Conservation (phyloP, 1,139 yeast species). For the Geotrichum klebahnii region DNA sequence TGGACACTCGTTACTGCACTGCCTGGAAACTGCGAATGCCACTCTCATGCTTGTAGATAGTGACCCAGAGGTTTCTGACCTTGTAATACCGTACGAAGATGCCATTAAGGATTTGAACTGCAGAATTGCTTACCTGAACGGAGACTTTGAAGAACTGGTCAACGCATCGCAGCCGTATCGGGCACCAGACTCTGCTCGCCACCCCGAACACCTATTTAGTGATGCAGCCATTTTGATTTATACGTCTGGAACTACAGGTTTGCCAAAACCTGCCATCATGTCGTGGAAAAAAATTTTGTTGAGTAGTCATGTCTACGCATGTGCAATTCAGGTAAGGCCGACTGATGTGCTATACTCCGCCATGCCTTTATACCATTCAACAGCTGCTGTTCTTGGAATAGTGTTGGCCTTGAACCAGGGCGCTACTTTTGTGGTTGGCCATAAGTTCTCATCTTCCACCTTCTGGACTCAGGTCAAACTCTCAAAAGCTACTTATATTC, state of each 20-base stretch:
- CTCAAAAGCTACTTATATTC: conserved; percentile 71
- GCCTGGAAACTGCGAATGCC: conserved; percentile 66
- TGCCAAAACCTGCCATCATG: conserved; percentile 92
- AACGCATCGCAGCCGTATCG: conserved; percentile 44
- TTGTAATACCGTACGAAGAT: conserved; percentile 53
- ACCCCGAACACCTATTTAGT: conserved; percentile 27
- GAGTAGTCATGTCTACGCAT: conserved; percentile 69
- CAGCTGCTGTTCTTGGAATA: conserved; percentile 84
- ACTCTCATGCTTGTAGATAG: conserved; percentile 70
- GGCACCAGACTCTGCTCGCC: conserved; percentile 38
- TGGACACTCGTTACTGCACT: conserved; percentile 74
- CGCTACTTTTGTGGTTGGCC: conserved; percentile 68
- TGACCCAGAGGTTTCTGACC: conserved; percentile 48
- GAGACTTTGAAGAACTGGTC: conserved; percentile 41
- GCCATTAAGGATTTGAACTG: conserved; percentile 42
- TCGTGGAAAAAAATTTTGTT: conserved; percentile 77
- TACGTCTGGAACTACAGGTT: conserved; percentile 93
- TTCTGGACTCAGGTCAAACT: conserved; percentile 89
- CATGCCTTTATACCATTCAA: conserved; percentile 94
- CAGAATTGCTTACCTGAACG: conserved; percentile 56
- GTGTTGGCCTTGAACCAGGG: conserved; percentile 67
- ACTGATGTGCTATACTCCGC: conserved; percentile 72
- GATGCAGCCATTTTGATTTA: conserved; percentile 72
- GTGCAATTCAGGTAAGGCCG: conserved; percentile 57
- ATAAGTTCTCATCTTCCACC: conserved; percentile 76